These are phyloP conservation scores for Arthrobotrys conoides DNA, from an alignment of 2,329 filamentous ascomycete genomes.

Conservation along the genomic window DNA sequence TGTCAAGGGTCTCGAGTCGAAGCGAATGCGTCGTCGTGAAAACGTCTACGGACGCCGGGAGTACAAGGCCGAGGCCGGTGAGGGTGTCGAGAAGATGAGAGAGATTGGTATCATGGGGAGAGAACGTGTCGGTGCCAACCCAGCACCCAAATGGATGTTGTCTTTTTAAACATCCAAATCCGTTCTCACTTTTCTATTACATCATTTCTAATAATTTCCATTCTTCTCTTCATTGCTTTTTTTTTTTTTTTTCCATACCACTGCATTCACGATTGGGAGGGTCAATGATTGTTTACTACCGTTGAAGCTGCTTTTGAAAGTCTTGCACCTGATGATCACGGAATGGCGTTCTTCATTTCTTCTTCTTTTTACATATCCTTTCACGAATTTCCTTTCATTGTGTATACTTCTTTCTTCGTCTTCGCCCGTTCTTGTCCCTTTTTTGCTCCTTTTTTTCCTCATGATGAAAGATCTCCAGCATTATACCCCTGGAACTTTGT, in stretches of 20 bases:
- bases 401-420: slow-evolving; percentile 29
- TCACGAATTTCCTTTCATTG: slow-evolving; percentile 52
- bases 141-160: slow-evolving; percentile 63
- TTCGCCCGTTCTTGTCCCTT: no score
- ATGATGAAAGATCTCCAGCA: slow-evolving; percentile 58
- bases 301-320: slow-evolving; percentile 41
- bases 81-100: slow-evolving; percentile 92
- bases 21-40: slow-evolving; percentile 91
- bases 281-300: slow-evolving; percentile 55
- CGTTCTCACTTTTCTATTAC: slow-evolving; percentile 11
- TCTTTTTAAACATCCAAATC: slow-evolving; percentile 60
- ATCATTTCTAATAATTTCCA: slow-evolving; percentile 40
- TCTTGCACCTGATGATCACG: slow-evolving; percentile 59
- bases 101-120: slow-evolving; percentile 90
- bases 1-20: slow-evolving; percentile 94
- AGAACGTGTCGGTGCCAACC: slow-evolving; percentile 61
- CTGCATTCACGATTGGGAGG: slow-evolving; percentile 56
- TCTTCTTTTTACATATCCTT: slow-evolving; percentile 10
- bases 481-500: slow-evolving; percentile 60
- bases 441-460: slow-evolving; percentile 54
- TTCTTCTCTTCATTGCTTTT: slow-evolving; percentile 41
- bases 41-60: slow-evolving; percentile 89
- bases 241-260: slow-evolving; percentile 60
- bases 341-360: slow-evolving; percentile 53
- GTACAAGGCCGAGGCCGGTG: slow-evolving; percentile 81